Conservation (phyloP, 352 stramenopile species). For the Globisporangium parvum region DNA sequence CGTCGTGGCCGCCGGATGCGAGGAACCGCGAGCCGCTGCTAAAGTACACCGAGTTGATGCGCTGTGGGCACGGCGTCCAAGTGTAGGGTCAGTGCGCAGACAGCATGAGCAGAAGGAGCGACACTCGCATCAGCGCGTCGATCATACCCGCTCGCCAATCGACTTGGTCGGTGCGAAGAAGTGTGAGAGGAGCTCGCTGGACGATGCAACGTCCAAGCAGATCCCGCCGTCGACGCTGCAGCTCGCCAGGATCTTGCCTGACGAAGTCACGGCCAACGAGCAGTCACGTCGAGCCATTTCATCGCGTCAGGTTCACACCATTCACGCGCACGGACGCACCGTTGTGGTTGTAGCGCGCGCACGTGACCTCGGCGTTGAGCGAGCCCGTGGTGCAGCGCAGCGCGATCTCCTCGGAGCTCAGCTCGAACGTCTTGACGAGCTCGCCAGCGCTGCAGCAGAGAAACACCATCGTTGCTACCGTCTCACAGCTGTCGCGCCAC, state of each 20-base stretch:
- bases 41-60: slow-evolving; percentile 61
- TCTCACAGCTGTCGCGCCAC: too few species aligned
- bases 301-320: too few species aligned
- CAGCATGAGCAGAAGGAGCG: not conserved
- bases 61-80: slow-evolving; percentile 18
- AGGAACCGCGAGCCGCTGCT: slow-evolving; percentile 69
- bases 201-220: slow-evolving; percentile 44
- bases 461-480: slow-evolving; percentile 20
- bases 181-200: slow-evolving; percentile 50
- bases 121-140: not conserved
- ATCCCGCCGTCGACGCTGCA: slow-evolving; percentile 55
- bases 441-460: slow-evolving; percentile 51
- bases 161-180: slow-evolving; percentile 53
- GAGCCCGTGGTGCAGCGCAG: slow-evolving; percentile 36
- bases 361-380: slow-evolving; percentile 50
- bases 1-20: slow-evolving; percentile 47
- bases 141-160: slow-evolving; percentile 28
- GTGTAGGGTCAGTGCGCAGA: not conserved
- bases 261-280: too few species aligned
- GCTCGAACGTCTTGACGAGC: slow-evolving; percentile 54
- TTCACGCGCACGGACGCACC: slow-evolving; percentile 12
- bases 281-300: too few species aligned
- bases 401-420: slow-evolving; percentile 42
- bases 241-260: slow-evolving; percentile 58
- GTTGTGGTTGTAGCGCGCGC: slow-evolving; percentile 65